Percentiles rank a stretch among this genome's conserved stretches.
phyloP scores from a whole-genome alignment of 257 asterid genomes.

The Solanum bulbocastanum region DNA sequence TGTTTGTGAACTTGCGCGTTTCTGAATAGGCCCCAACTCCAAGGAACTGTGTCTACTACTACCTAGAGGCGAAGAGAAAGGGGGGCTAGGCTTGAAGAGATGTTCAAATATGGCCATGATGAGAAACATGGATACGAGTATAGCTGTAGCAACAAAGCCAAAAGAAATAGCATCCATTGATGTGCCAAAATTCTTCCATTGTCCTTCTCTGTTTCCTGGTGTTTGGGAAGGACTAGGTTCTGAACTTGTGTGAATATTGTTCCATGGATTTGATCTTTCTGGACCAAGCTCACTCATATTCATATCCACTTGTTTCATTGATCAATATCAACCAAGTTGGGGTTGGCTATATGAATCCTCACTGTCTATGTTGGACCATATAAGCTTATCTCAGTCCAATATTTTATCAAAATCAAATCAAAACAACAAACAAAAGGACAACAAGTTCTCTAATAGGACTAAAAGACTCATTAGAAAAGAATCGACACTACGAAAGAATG shows the following conservation, averaged over 20 bases:
- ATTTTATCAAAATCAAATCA: not conserved
- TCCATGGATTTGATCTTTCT: constrained; percentile 53
- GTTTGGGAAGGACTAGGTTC: constrained; percentile 39
- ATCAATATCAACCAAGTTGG: not conserved
- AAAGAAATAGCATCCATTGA: constrained; percentile 80
- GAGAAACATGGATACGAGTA: constrained; percentile 69
- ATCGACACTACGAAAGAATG: not conserved
- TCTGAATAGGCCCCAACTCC: constrained; percentile 17
- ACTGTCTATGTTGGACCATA: not conserved
- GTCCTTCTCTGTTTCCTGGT: constrained; percentile 23
- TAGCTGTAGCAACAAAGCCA: constrained; percentile 86
- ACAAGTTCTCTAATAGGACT: not conserved
- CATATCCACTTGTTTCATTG: not conserved
- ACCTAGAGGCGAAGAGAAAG: constrained; percentile 23
- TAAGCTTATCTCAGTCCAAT: not conserved
- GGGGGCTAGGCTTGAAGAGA: constrained; percentile 31
- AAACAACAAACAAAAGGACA: not conserved
- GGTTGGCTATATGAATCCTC: not conserved
- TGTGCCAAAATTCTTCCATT: constrained; percentile 57
- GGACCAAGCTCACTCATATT: constrained; percentile 37
- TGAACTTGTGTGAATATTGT: constrained; percentile 22
- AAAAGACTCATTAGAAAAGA: not conserved
- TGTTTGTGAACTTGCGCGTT: constrained; percentile 22
- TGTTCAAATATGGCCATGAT: constrained; percentile 88
- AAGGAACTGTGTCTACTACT: not conserved